These are phyloP conservation scores for Xylariaceae sp. DNA, from an alignment of 2,329 filamentous ascomycete genomes.

Conservation along the genomic window DNA sequence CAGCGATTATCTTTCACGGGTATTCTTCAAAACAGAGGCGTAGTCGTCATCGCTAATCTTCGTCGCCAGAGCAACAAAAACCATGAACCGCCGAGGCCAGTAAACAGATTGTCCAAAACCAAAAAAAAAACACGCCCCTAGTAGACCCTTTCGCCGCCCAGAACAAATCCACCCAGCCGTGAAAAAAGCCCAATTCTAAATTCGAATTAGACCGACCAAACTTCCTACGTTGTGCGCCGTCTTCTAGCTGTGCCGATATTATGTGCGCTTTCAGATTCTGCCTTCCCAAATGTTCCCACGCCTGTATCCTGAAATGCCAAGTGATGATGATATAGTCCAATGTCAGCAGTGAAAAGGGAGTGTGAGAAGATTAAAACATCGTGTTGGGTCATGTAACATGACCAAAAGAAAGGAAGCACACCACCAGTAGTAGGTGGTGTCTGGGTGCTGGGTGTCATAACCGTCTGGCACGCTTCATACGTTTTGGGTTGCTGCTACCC, in stretches of 20 bases:
- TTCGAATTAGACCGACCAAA: slow-evolving; percentile 2
- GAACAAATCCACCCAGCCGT: slow-evolving; percentile 3
- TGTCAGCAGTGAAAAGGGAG: not conserved
- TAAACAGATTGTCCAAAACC: slow-evolving; percentile 5
- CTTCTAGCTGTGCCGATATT: slow-evolving; percentile 13
- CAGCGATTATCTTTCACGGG: slow-evolving; percentile 5
- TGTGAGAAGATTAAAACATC: not conserved
- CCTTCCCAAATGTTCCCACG: slow-evolving; percentile 13
- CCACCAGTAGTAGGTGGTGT: not conserved
- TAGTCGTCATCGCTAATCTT: slow-evolving; percentile 8
- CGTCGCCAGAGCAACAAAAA: slow-evolving; percentile 2
- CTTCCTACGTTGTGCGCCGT: slow-evolving; percentile 8
- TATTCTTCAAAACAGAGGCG: slow-evolving; percentile 6
- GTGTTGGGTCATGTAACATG: not conserved
- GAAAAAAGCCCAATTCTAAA: slow-evolving; percentile 4
- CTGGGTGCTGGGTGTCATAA: slow-evolving; percentile 16
- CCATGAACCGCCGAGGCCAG: not conserved
- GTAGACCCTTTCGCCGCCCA: slow-evolving; percentile 6
- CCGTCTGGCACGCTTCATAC: slow-evolving; percentile 27
- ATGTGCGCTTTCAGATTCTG: slow-evolving; percentile 5
- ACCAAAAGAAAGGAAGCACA: not conserved
- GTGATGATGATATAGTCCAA: slow-evolving; percentile 2
- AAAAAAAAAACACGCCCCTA: slow-evolving; percentile 4
- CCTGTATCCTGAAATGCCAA: slow-evolving; percentile 12
- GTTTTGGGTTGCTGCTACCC: slow-evolving; percentile 18